Percentiles rank a stretch among this genome's conserved stretches.
phyloP scores from a whole-genome alignment of 805 yeast species.

The Metschnikowia hibisci region DNA sequence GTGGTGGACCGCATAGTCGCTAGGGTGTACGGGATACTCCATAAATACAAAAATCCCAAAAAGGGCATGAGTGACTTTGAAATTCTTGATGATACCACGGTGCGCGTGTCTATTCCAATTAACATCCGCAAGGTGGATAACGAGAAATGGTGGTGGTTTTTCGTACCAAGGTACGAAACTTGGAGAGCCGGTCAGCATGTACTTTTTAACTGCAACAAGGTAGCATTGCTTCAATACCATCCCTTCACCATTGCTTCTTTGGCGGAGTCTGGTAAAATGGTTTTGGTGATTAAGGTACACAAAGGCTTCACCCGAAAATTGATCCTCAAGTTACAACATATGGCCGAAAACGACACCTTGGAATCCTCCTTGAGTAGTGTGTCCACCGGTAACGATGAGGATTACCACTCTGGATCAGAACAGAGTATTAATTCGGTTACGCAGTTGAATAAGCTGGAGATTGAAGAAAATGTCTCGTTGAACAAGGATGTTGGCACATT shows the following conservation, averaged over 20 bases:
- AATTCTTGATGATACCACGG: slow-evolving; percentile 39
- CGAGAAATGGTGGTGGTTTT: slow-evolving; percentile 24
- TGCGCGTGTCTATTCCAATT: slow-evolving; percentile 38
- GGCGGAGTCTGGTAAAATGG: slow-evolving; percentile 36
- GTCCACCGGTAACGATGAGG: background rate
- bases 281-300: slow-evolving; percentile 36
- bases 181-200: slow-evolving; percentile 51
- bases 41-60: slow-evolving; percentile 33
- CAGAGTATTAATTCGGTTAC: slow-evolving; percentile 1
- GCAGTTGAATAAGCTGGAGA: slow-evolving; percentile 1
- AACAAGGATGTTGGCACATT: slow-evolving; percentile 7
- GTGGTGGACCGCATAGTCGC: slow-evolving; percentile 39
- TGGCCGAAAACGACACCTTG: slow-evolving; percentile 13
- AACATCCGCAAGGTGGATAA: slow-evolving; percentile 16
- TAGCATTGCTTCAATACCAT: slow-evolving; percentile 39
- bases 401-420: slow-evolving; percentile 1
- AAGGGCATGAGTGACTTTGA: slow-evolving; percentile 37
- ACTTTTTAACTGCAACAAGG: slow-evolving; percentile 37
- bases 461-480: background rate
- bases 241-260: slow-evolving; percentile 46
- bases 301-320: slow-evolving; percentile 43
- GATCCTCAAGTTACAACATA: slow-evolving; percentile 23
- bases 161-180: slow-evolving; percentile 34
- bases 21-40: slow-evolving; percentile 29
- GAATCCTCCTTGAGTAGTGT: slow-evolving; percentile 3